Conservation (phyloP, 2,329 filamentous ascomycete genomes). For the Dryadomyces quercus-mongolicae region DNA sequence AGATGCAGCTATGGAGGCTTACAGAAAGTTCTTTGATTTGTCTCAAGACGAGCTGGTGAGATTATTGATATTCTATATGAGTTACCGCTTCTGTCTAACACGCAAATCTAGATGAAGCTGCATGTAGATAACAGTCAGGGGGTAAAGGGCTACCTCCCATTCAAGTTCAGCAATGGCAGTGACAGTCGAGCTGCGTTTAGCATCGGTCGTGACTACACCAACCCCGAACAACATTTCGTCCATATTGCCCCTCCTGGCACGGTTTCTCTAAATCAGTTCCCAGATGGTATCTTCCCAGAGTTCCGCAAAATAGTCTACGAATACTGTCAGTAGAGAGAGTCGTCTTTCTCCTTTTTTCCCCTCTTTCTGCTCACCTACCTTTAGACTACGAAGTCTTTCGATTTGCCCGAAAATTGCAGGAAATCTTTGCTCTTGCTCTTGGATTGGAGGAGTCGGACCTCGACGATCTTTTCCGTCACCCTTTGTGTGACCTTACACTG, state of each 20-base stretch:
- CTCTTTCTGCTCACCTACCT: background rate
- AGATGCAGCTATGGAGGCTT: conserved; percentile 3
- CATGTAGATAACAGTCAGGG: conserved; percentile 6
- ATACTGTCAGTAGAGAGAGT: conserved; percentile 20
- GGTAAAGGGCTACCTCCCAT: conserved; percentile 4
- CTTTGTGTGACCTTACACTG: conserved; percentile 14
- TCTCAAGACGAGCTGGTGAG: conserved; percentile 1
- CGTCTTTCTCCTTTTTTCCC: background rate
- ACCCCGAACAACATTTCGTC: conserved; percentile 1
- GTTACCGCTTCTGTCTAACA: background rate
- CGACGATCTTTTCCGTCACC: conserved; percentile 24
- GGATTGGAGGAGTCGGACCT: conserved; percentile 20
- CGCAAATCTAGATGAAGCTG: background rate
- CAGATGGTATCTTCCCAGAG: background rate
- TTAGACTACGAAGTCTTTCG: background rate
- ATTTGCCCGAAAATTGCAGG: conserved; percentile 6
- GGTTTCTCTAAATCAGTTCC: background rate
- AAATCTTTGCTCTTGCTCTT: conserved; percentile 13
- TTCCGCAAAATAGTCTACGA: conserved; percentile 15
- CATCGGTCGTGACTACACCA: conserved; percentile 1
- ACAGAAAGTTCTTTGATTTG: conserved; percentile 1
- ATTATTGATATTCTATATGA: background rate
- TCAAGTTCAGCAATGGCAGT: background rate
- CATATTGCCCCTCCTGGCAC: background rate
- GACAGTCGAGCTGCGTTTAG: background rate